Conservation (phyloP, 1,284 basidiomycete species). For the Rhodotorula mucilaginosa region DNA sequence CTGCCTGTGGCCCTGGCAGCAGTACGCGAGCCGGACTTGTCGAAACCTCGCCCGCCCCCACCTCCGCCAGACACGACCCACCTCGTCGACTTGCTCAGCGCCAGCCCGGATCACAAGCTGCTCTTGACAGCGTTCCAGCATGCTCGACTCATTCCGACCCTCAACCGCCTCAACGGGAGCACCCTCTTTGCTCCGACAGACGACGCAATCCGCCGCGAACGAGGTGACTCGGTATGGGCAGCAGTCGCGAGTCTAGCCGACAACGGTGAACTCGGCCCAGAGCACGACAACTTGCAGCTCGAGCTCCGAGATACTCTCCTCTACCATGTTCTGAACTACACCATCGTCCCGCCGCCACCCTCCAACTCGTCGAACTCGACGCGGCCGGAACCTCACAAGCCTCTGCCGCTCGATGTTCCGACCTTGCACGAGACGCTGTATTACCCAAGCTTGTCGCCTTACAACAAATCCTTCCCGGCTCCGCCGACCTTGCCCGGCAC, state of each 20-base stretch:
- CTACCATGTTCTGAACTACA: conserved; percentile 90
- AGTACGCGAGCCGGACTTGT: too few species aligned
- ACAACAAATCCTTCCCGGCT: conserved; percentile 33
- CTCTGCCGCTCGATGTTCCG: conserved; percentile 64
- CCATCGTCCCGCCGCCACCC: conserved; percentile 54
- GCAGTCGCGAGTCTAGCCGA: conserved; percentile 1
- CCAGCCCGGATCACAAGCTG: conserved; percentile 52
- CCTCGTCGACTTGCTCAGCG: conserved; percentile 72
- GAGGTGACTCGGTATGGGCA: conserved; percentile 18
- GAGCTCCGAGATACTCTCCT: conserved; percentile 84
- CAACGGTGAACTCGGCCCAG: neutral
- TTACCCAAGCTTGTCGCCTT: conserved; percentile 57
- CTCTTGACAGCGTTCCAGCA: conserved; percentile 78
- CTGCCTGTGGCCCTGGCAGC: neutral
- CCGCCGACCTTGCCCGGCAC: conserved; percentile 37
- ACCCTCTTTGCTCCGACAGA: conserved; percentile 96
- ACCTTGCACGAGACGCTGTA: conserved; percentile 59
- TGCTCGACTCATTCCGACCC: conserved; percentile 81
- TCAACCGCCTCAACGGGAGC: conserved; percentile 76
- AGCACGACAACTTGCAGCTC: conserved; percentile 76
- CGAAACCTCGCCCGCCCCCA: neutral
- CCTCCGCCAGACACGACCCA: neutral
- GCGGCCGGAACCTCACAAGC: conserved; percentile 57
- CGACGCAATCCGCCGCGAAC: conserved; percentile 63
- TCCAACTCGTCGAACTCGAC: conserved; percentile 34